Conservation (phyloP, 352 stramenopile species). For the Globisporangium perplexum region DNA sequence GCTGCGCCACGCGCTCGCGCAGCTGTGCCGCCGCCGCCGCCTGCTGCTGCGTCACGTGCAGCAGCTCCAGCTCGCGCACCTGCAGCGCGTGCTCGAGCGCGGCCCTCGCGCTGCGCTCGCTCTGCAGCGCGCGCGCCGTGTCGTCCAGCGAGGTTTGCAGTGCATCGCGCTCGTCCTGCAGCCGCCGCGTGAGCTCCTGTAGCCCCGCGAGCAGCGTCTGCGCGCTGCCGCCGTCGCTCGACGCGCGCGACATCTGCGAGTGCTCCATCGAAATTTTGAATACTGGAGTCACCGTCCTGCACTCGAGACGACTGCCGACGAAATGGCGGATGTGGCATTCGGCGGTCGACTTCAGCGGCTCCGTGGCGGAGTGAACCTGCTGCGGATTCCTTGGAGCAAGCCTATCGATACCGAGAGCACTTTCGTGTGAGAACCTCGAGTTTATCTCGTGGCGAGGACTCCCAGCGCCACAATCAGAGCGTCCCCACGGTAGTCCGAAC, state of each 20-base stretch:
- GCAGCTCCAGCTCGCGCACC: conserved; percentile 58
- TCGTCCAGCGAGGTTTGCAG: conserved; percentile 45
- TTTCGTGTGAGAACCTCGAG: too few relatives aligned
- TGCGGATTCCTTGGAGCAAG: too few relatives aligned
- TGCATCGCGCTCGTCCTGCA: conserved; percentile 59
- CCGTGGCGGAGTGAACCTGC: too few relatives aligned
- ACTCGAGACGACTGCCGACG: too few relatives aligned
- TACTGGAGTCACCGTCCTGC: too few relatives aligned
- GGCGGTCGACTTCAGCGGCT: too few relatives aligned
- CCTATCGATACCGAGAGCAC: too few relatives aligned
- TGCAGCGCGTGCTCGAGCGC: conserved; percentile 58
- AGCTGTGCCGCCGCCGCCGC: conserved; percentile 28
- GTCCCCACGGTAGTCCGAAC: too few relatives aligned
- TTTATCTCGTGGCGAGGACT: too few relatives aligned
- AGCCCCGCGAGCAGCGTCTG: conserved; percentile 19
- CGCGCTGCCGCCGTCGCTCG: conserved; percentile 3
- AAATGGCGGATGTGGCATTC: too few relatives aligned
- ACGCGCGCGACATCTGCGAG: not conserved
- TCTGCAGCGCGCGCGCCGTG: conserved; percentile 32
- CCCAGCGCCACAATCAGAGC: too few relatives aligned
- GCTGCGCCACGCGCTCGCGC: conserved; percentile 32
- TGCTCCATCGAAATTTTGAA: too few relatives aligned
- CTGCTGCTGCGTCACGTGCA: conserved; percentile 54
- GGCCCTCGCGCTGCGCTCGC: conserved; percentile 27
- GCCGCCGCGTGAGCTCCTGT: conserved; percentile 46